These are phyloP conservation scores for Aspergillus sp. DNA, from an alignment of 2,329 filamentous ascomycete genomes.

Conservation along the genomic window DNA sequence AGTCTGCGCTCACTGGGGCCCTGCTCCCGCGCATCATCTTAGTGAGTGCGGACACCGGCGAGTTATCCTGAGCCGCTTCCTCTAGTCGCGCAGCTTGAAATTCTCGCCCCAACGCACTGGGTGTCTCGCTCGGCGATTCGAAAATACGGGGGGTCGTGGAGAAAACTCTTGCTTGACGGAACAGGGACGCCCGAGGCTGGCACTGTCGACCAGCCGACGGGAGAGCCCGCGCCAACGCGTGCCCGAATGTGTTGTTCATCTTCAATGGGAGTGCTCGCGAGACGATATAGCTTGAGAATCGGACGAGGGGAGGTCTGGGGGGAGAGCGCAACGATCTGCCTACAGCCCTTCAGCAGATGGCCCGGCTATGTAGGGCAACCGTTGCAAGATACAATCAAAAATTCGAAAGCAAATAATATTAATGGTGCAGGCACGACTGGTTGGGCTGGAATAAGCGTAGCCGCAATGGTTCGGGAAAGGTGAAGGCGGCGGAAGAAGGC, in stretches of 20 bases:
- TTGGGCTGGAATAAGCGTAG: not conserved
- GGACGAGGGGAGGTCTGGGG: not conserved
- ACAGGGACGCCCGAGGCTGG: conserved; percentile 19
- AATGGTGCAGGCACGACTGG: not conserved
- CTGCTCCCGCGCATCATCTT: conserved; percentile 27
- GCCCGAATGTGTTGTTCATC: conserved; percentile 36
- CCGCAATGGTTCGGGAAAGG: conserved; percentile 21
- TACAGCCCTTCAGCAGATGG: not conserved
- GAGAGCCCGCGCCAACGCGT: conserved; percentile 30
- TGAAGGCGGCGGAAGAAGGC: conserved; percentile 28
- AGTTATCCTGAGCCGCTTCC: conserved; percentile 26
- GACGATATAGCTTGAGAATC: not conserved
- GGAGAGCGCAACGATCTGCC: not conserved
- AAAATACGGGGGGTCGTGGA: conserved; percentile 31
- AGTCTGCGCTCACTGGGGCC: conserved; percentile 27
- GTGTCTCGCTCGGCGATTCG: conserved; percentile 14
- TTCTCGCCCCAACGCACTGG: conserved; percentile 3
- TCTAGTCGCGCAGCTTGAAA: conserved; percentile 20
- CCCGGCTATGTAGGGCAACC: not conserved
- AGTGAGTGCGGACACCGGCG: conserved; percentile 30
- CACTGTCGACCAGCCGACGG: conserved; percentile 32
- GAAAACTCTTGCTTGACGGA: conserved; percentile 31
- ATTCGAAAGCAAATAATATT: not conserved
- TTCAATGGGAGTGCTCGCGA: conserved; percentile 13
- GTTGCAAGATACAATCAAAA: not conserved